Evolutionary conservation across 371 early-diverging fungal genomes (phyloP).

Genomic region (Mucor racemosus): DNA sequence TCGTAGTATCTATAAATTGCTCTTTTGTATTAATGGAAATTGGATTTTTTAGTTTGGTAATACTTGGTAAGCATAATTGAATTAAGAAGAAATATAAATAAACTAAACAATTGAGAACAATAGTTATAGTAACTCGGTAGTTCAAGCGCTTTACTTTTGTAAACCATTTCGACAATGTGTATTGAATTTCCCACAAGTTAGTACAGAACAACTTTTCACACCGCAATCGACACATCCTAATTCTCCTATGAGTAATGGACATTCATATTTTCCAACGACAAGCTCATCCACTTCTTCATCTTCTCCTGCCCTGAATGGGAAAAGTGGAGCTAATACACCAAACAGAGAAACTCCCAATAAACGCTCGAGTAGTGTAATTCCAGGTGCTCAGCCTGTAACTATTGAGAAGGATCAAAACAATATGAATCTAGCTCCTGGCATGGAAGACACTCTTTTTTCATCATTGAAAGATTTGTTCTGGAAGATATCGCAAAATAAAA

Average conservation of each 20-base stretch:
- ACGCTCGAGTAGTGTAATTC: background rate
- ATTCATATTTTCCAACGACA: conserved; percentile 37
- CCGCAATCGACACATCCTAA: conserved; percentile 8
- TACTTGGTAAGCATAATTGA: conserved; percentile 70
- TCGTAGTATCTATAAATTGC: background rate
- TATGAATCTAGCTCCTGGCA: conserved; percentile 56
- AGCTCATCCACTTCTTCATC: conserved; percentile 34
- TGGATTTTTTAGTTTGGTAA: conserved; percentile 77
- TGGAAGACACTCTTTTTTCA: conserved; percentile 84
- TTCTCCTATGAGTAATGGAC: conserved; percentile 13
- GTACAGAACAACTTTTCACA: conserved; percentile 6
- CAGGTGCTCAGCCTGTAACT: conserved; percentile 10
- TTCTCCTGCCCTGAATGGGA: conserved; percentile 28
- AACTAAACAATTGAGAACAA: background rate
- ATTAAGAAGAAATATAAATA: background rate
- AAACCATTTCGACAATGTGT: conserved; percentile 94
- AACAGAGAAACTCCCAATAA: conserved; percentile 7
- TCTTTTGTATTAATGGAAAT: background rate
- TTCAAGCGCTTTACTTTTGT: conserved; percentile 96
- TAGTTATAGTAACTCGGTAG: conserved; percentile 95
- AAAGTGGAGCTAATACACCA: conserved; percentile 21
- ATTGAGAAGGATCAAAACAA: conserved; percentile 48
- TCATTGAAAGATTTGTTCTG: conserved; percentile 88
- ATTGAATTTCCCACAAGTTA: conserved; percentile 65
- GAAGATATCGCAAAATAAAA: conserved; percentile 81